These are phyloP conservation scores for Yamadazyma buinensis DNA, from an alignment of 1,139 yeast species.

Conservation along the genomic window DNA sequence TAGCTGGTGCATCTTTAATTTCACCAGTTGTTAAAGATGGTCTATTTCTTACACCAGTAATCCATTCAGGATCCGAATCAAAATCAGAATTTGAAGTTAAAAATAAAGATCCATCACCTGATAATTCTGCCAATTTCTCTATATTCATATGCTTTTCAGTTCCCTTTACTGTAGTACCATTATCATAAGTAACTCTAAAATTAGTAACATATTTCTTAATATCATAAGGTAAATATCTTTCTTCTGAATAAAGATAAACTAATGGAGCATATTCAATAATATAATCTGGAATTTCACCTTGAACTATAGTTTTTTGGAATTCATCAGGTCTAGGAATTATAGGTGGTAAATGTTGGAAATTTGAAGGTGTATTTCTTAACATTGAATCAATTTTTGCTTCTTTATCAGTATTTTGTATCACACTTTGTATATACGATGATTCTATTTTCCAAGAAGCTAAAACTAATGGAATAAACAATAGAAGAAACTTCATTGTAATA, in stretches of 20 bases:
- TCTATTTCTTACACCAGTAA: conserved; percentile 64
- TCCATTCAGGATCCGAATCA: conserved; percentile 76
- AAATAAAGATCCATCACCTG: conserved; percentile 31
- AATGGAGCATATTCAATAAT: conserved; percentile 72
- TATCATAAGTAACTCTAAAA: conserved; percentile 47
- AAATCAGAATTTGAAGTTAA: conserved; percentile 72
- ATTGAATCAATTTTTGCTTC: conserved; percentile 9
- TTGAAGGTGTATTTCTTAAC: conserved; percentile 18
- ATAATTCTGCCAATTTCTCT: conserved; percentile 32
- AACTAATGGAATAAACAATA: not conserved
- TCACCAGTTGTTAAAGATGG: conserved; percentile 74
- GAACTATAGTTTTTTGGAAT: conserved; percentile 30
- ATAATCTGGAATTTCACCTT: conserved; percentile 72
- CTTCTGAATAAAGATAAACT: conserved; percentile 87
- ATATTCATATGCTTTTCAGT: conserved; percentile 35
- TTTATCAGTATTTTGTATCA: conserved; percentile 3
- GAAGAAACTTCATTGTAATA: no score
- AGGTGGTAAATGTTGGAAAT: conserved; percentile 35
- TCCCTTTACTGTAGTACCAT: conserved; percentile 45
- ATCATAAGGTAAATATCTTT: conserved; percentile 80
- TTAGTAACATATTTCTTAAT: conserved; percentile 64
- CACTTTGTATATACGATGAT: not conserved
- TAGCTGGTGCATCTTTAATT: conserved; percentile 74
- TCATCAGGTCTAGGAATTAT: conserved; percentile 28
- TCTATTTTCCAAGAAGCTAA: not conserved